Base-by-base conservation (phyloP, 768 basidiomycete genomes). In the Phylloporus arenicola region DNA sequence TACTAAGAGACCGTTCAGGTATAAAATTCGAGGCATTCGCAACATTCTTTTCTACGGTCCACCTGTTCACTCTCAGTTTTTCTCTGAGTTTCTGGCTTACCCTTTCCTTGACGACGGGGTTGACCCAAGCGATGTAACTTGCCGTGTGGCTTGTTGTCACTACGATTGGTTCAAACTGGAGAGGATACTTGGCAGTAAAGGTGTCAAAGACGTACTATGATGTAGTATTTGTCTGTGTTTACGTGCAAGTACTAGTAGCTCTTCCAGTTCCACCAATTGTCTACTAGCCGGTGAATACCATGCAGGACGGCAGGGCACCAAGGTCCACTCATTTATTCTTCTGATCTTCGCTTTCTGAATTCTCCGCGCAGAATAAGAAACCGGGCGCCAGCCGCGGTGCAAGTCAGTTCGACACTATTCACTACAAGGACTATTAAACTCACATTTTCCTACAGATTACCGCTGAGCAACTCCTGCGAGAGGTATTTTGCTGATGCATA, bases 391-490 rank as follows among this genome's bases (percentile, higher is more conserved):
- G 95, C 95, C 43, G 88, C 92, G 52, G 77, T 97, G 53, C 92
- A 95, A 70, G 92, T 89, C 45, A 55, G 80, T 67, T 45, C 31
- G 46, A 47, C 39, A 38, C 42, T 13, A 22, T 14, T 48, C 14
- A 8, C 20, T 16, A 17, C 12, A 11, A 8, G 30, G 13, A 22
- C 20, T 29, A 34, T 43, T 46, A 27, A 52, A 56, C 54, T 68
- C 44, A 60, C 51, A 29, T 34, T 47, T 54, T 44, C 41, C 35
- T 52, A 20, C 70, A 97, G 92, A 94, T 98, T 72, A 98, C 96
- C 51, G 92, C 96, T 13, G 96, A 98, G 71, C 96, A 99, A 72
- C 84, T 99, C 38, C 76, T 99, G 10, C 86, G 96, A 61, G 96
- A 99, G 75, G 90, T 88, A 65, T 42, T 70, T 50, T 11, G 24